Conservation (phyloP, 352 stramenopile genomes). For the Globisporangium apiculatum region DNA sequence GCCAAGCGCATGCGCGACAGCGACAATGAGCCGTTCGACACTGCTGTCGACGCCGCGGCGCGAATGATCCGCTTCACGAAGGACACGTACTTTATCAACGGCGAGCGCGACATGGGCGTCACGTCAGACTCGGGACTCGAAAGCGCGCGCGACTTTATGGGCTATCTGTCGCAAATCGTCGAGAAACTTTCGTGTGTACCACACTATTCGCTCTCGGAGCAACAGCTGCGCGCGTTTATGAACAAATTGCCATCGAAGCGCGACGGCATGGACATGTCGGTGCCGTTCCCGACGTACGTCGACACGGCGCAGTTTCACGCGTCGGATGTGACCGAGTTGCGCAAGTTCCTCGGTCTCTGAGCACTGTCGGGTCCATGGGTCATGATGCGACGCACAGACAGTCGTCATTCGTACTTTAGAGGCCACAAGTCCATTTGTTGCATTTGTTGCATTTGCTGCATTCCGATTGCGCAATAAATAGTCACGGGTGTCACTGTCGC, state of each 20-base stretch:
- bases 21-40: conserved; percentile 18
- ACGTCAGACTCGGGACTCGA: conserved; percentile 4
- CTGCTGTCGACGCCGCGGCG: conserved; percentile 41
- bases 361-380: neutral
- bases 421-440: neutral
- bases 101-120: conserved; percentile 12
- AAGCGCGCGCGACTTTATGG: conserved; percentile 23
- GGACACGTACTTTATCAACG: conserved; percentile 44
- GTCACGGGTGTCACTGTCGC: neutral
- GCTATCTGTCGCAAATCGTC: conserved; percentile 34
- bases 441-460: neutral
- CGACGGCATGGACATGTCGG: conserved; percentile 44
- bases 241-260: conserved; percentile 45
- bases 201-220: conserved; percentile 22
- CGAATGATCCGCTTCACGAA: conserved; percentile 64
- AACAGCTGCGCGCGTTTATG: conserved; percentile 46
- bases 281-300: conserved; percentile 39
- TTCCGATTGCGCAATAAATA: conserved; percentile 5
- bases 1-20: conserved; percentile 17
- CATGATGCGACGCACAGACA: neutral
- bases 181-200: conserved; percentile 17
- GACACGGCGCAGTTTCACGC: conserved; percentile 40
- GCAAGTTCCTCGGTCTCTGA: conserved; percentile 14
- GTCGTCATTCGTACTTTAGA: no score
- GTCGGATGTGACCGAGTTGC: conserved; percentile 28